Percentiles rank a stretch among this genome's conserved stretches.
Evolutionary conservation across 2,329 filamentous ascomycete genomes (phyloP).

Genomic region (Teratosphaeria epicoccoides): DNA sequence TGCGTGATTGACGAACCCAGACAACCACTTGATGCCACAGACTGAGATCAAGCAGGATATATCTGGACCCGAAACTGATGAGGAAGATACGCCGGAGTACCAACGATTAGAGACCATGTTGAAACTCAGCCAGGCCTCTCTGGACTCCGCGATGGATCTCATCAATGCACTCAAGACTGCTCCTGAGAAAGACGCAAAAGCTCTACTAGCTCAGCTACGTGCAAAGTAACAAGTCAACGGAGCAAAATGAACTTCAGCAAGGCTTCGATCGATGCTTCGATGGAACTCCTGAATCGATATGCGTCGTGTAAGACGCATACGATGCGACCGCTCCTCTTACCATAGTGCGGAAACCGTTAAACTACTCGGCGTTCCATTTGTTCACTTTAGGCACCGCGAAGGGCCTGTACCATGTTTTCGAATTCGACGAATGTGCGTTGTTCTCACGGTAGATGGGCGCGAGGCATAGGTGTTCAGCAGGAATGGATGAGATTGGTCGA

Average conservation of each 20-base stretch:
- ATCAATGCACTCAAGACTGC: background rate
- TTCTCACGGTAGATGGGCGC: no score
- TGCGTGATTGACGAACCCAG: background rate
- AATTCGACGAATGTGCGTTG: background rate
- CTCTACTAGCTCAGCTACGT: background rate
- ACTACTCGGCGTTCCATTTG: background rate
- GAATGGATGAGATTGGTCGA: background rate
- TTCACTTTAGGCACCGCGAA: background rate
- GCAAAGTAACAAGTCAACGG: background rate
- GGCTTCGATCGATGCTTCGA: background rate
- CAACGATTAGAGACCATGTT: background rate
- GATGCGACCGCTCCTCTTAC: background rate
- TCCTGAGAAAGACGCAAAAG: background rate
- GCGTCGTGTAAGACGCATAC: background rate
- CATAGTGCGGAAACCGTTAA: background rate
- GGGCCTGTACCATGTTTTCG: no score
- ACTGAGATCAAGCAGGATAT: background rate
- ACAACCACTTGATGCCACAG: background rate
- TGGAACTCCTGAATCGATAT: background rate
- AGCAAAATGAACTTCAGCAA: background rate
- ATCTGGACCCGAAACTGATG: background rate
- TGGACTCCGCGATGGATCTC: background rate
- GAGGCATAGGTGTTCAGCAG: background rate
- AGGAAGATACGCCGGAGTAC: background rate
- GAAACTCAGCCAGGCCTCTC: background rate